A percentile compares a stretch with the other conserved stretches of the same genome.
These are phyloP conservation scores for Fragaria nilgerrensis DNA, from an alignment of 306 rosid species.

Conservation along the genomic window DNA sequence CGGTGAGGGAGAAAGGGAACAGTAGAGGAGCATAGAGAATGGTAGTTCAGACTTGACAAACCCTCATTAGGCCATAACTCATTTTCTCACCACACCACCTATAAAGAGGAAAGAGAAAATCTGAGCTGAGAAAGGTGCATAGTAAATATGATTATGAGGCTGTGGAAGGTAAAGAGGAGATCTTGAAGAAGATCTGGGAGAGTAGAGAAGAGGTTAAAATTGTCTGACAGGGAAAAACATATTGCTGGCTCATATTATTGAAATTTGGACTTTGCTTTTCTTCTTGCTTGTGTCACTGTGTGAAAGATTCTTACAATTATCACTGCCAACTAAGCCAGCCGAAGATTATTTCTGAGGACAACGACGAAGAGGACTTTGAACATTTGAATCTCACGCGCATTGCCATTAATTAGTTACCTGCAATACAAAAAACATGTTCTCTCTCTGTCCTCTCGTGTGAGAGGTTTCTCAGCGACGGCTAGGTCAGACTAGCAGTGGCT, in stretches of 20 bases:
- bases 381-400: not conserved
- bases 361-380: not conserved
- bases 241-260: conserved; percentile 19
- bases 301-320: conserved; percentile 19
- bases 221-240: conserved; percentile 11
- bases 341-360: not conserved
- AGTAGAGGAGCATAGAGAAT: conserved; percentile 25
- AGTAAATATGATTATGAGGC: not conserved
- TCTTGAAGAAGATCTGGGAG: conserved; percentile 11
- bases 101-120: not conserved
- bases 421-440: too few relatives aligned
- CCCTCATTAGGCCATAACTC: not conserved
- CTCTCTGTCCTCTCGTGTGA: too few relatives aligned
- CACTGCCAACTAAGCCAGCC: too few relatives aligned
- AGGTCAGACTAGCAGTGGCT: too few relatives aligned
- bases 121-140: not conserved
- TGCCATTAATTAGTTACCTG: not conserved
- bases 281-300: not conserved
- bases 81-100: conserved; percentile 11
- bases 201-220: conserved; percentile 20
- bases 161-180: conserved; percentile 1
- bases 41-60: conserved; percentile 29
- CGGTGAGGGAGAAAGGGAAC: not conserved
- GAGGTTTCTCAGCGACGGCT: too few relatives aligned
- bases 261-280: not conserved